Evolutionary conservation across 225 moss, liverwort and hornwort species (phyloP), one percentile per base, ranked within the genome.

Genomic region (Climacium dendroides): DNA sequence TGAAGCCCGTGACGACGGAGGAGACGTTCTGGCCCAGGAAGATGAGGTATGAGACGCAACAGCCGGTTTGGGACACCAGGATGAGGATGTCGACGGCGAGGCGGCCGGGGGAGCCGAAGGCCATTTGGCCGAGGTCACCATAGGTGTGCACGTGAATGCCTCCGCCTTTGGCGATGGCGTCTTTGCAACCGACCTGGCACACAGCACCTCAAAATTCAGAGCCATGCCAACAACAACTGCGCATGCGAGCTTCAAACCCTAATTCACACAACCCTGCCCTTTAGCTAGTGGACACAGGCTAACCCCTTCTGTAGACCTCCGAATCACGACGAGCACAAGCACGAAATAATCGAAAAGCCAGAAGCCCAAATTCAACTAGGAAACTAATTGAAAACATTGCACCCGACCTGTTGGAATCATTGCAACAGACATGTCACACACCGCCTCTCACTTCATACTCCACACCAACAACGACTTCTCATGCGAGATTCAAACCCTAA

Each of bases 11-110:
- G 86, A 95, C 37, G 25, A 96, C 81, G 41, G 97, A 96, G 35
- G 98, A 95, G 43, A 95, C 83, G 47, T 97, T 99, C 86, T 95
- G 94, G 30, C 98, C 98, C 34, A 99, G 92, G 85, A 99, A 99
- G 41, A 97, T 97, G 86, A 98, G 88, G 89, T 98, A 98, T 1
- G 98, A 94, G 57, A 97, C 96, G 83, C 98, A 98, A 75, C 98
- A 98, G 15, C 97, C 97, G 39, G 90, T 91, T 47, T 98, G 98
- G 5, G 97, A 95, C 9, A 98, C 28, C 85, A 91, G 91, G 84
- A 97, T 95, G 81, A 97, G 89, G 37, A 97, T 58, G 70, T 98
- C 98, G n/a, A 96, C 93, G 4, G 91, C 72, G 85, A 93, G 92
- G 61, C 95, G 93, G 10, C 95, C 98, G 54, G 83, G 80, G 8